Evolutionary conservation across 495 filamentous ascomycete species (phyloP), one percentile per base, ranked within the genome.

Genomic region (Neurospora sp.): DNA sequence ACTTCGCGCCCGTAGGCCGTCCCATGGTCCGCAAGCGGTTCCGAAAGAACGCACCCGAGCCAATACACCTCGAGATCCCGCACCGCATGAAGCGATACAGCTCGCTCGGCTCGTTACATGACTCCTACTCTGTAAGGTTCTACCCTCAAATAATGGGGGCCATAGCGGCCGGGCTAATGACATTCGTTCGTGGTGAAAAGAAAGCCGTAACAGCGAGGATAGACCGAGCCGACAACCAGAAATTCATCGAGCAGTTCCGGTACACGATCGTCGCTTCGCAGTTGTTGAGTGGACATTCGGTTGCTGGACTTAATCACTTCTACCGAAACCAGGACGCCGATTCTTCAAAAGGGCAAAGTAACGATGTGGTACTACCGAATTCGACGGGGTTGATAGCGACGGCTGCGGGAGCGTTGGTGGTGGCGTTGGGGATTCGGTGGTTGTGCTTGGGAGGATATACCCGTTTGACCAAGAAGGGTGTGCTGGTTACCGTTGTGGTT

Each of bases 181-280:
- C 34, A 1, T 38, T 73, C 70, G 40, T 75, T 73, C 36, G 54
- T 69, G 70, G 45, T 45, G 34, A n/a, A 71, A 72, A 82, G 77
- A 82, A 75, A 73, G 87, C 88, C 13, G 86, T 92, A 59, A 94
- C 93, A 76, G 91, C 92, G 54, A 89, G 91, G 71, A 87, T 98
- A 74, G 91, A 92, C 43, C 88, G 91, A 75, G 90, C 89, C 72
- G 94, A 97, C 74, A 97, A 96, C 78, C 86, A 91, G 74, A 88
- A 89, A 62, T 99, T 99, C 77, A 87, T 99, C 69, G 96, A 99
- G 84, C 92, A 95, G 77, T 98, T 98, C 72, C 92, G 96, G 34
- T 98, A 98, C 79, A 91, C 94, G 39, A 95, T 99, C 74, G 91
- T 98, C 70, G 94, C 95, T 37, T 99, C 96, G 45, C 96, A 97